These are phyloP conservation scores for Globisporangium echinulatum DNA, from an alignment of 352 stramenopile genomes.

Conservation along the genomic window DNA sequence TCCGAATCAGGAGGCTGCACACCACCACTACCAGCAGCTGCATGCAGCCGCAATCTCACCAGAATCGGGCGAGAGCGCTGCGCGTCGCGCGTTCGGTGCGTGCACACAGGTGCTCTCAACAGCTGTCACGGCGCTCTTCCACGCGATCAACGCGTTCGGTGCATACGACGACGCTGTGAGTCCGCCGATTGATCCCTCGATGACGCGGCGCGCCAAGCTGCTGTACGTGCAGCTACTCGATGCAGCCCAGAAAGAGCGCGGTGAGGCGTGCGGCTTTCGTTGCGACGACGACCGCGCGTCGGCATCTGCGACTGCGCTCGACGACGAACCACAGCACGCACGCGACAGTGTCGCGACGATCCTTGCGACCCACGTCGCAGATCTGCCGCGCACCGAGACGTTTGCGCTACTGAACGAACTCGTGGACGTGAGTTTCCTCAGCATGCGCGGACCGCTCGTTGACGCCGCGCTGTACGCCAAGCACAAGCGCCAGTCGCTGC, in stretches of 20 bases:
- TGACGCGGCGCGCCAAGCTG: conserved; percentile 50
- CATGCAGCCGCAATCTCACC: conserved; percentile 1
- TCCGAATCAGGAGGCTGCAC: conserved; percentile 5
- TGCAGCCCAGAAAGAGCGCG: conserved; percentile 53
- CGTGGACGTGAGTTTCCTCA: conserved; percentile 61
- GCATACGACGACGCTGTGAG: conserved; percentile 19
- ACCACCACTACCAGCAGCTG: background rate
- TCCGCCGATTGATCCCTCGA: conserved; percentile 18
- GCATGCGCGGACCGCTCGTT: conserved; percentile 51
- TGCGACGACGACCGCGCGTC: conserved; percentile 1
- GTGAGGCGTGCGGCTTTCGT: conserved; percentile 62
- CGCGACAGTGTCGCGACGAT: conserved; percentile 16
- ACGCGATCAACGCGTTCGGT: conserved; percentile 30
- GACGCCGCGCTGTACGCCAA: conserved; percentile 32
- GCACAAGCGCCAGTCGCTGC: conserved; percentile 35
- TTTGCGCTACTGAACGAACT: conserved; percentile 49
- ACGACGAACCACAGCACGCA: conserved; percentile 7
- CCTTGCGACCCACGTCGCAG: conserved; percentile 8
- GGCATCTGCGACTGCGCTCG: background rate
- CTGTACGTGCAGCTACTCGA: conserved; percentile 65
- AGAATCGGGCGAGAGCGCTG: background rate
- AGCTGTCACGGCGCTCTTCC: conserved; percentile 41
- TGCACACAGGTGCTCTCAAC: conserved; percentile 47
- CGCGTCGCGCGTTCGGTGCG: conserved; percentile 36
- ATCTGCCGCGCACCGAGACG: conserved; percentile 20